phyloP scores from a whole-genome alignment of 1,284 basidiomycete genomes.

The Cutaneotrichosporon sp. region DNA sequence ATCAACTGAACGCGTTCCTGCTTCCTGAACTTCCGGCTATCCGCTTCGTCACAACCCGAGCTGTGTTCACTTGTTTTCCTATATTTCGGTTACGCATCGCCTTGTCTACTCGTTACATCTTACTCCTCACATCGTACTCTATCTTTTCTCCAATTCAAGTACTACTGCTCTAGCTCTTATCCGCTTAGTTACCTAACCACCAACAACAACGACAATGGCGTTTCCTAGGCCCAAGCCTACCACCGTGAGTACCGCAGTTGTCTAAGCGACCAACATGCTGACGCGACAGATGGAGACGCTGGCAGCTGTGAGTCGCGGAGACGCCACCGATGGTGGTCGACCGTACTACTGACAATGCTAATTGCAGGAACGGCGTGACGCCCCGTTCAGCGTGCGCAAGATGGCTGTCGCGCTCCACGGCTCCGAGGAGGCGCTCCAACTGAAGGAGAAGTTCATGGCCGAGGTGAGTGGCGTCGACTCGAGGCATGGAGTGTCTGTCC shows the following conservation, averaged over 20 bases:
- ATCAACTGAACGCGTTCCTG: too few relatives aligned
- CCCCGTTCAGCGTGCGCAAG: constrained; percentile 52
- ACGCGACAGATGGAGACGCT: constrained; percentile 45
- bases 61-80: neutral
- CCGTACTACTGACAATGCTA: neutral
- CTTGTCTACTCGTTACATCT: neutral
- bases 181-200: neutral
- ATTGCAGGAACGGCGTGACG: constrained; percentile 50
- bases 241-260: constrained; percentile 29
- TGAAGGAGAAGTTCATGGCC: constrained; percentile 53
- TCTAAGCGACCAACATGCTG: neutral
- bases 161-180: neutral
- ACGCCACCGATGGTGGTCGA: neutral
- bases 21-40: neutral
- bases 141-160: too few relatives aligned
- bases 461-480: constrained; percentile 46
- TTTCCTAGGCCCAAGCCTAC: constrained; percentile 47
- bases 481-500: too few relatives aligned
- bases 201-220: constrained; percentile 28
- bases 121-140: too few relatives aligned
- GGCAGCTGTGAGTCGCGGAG: constrained; percentile 30
- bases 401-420: constrained; percentile 47
- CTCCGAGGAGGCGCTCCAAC: constrained; percentile 40
- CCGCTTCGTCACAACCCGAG: neutral
- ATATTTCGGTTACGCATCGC: neutral